Conservation (phyloP, 2,329 filamentous ascomycete species). For the Penicillium aurantiogriseum region DNA sequence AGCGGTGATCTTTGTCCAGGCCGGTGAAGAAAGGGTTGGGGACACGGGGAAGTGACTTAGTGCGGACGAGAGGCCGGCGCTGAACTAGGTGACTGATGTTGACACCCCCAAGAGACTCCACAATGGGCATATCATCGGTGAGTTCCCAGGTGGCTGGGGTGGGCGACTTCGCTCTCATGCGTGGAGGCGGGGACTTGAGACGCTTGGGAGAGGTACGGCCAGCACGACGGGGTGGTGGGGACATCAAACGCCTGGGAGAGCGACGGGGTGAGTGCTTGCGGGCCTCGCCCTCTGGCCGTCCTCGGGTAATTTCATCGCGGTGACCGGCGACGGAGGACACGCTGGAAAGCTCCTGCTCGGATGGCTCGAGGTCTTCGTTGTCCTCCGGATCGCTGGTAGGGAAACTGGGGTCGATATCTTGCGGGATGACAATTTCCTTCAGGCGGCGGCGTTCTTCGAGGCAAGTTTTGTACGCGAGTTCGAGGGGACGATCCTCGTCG, state of each 20-base stretch:
- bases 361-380: conserved; percentile 70
- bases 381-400: conserved; percentile 90
- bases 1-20: conserved; percentile 31
- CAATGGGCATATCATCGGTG: conserved; percentile 42
- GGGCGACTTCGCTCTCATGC: conserved; percentile 50
- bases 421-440: conserved; percentile 81
- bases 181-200: conserved; percentile 68
- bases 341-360: conserved; percentile 53
- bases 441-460: conserved; percentile 76
- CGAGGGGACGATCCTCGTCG: conserved; percentile 91
- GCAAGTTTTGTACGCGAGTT: conserved; percentile 86
- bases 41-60: conserved; percentile 82
- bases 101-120: conserved; percentile 48
- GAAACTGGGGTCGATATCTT: conserved; percentile 97
- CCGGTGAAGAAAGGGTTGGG: conserved; percentile 65
- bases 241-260: conserved; percentile 64
- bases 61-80: conserved; percentile 68
- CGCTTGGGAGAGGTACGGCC: conserved; percentile 61
- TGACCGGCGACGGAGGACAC: conserved; percentile 53
- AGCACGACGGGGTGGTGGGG: conserved; percentile 53
- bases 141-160: conserved; percentile 42
- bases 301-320: conserved; percentile 50
- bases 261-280: conserved; percentile 55
- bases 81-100: conserved; percentile 56
- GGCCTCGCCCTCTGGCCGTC: conserved; percentile 43